Evolutionary conservation across 2,329 filamentous ascomycete species (phyloP), one percentile per base, ranked within the genome.

Genomic region (Botryotinia narcissicola): DNA sequence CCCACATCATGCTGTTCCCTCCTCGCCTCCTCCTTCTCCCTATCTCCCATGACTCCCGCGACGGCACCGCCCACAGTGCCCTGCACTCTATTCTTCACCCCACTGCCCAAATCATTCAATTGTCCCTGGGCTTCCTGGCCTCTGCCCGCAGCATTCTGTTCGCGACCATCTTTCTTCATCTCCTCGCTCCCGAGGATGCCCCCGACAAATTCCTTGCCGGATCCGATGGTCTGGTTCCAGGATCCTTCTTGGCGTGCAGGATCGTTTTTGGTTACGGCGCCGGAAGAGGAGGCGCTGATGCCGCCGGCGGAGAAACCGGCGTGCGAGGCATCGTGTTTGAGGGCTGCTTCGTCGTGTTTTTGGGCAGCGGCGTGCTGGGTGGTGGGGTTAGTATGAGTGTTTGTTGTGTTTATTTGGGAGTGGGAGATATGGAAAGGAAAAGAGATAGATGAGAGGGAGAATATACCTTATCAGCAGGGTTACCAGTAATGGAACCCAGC

Each of bases 201-300:
- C 73, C 95, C 95, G 1, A 96, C 76, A 7, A 90, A 85, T 82
- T 98, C 93, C 86, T 98, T 98, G 61, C 91, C 91, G 1, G 92
- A 89, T 70, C 95, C 95, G n/a, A 95, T 80, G 8, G 94, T 97
- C 84, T 98, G 95, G 85, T 97, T 93, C 90, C 92, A 97, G 29
- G 87, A 87, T 61, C 95, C 95, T 29, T 88, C 81, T 35, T 87
- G 84, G 76, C 94, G 93, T 81, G 95, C 86, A 18, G 90, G 85
- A 82, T 93, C 86, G 82, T 97, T 93, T 77, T 88, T 87, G 75
- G 91, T 87, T 67, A 92, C 85, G 51, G 90, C 91, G 66, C 93
- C 93, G 0, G 89, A 88, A 69, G 90, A 85, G 18, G 91, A 91
- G 73, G 93, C 87, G 37, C 91, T 89, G 81, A 91, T 85, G 74